Evolutionary conservation across 352 stramenopile species (phyloP).

Genomic region (Pythium chondricola): DNA sequence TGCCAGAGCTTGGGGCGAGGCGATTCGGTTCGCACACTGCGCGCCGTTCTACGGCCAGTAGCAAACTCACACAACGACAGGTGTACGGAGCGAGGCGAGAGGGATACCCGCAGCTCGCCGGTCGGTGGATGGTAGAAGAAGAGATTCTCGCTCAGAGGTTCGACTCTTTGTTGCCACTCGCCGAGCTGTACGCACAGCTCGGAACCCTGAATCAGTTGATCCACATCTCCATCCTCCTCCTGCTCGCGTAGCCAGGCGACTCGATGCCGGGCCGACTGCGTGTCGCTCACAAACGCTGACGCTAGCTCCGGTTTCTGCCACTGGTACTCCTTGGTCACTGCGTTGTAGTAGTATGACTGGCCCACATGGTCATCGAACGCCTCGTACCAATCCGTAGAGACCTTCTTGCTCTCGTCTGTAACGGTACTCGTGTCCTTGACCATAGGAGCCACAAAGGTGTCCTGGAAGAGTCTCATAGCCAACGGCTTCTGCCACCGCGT

Average conservation of each 20-base stretch:
- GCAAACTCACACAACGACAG: background rate
- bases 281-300: constrained; percentile 33
- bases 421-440: background rate
- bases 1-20: constrained; percentile 61
- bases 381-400: constrained; percentile 57
- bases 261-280: constrained; percentile 31
- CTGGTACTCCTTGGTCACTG: constrained; percentile 59
- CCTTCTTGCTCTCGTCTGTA: background rate
- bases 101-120: constrained; percentile 35
- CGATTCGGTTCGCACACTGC: constrained; percentile 17
- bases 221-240: constrained; percentile 24
- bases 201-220: constrained; percentile 28
- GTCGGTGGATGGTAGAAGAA: constrained; percentile 66
- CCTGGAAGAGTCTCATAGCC: constrained; percentile 72
- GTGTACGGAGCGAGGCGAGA: constrained; percentile 57
- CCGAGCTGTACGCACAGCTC: constrained; percentile 28
- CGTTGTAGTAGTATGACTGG: constrained; percentile 73
- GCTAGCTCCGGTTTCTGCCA: constrained; percentile 49
- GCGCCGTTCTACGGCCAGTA: constrained; percentile 11
- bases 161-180: constrained; percentile 59
- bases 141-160: constrained; percentile 48
- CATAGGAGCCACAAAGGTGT: constrained; percentile 42
- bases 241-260: constrained; percentile 47
- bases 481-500: constrained; percentile 54
- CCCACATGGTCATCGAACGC: constrained; percentile 66